Percentiles rank a stretch among this genome's conserved stretches.
phyloP scores from a whole-genome alignment of 768 basidiomycete genomes.

The Heimioporus sp. region DNA sequence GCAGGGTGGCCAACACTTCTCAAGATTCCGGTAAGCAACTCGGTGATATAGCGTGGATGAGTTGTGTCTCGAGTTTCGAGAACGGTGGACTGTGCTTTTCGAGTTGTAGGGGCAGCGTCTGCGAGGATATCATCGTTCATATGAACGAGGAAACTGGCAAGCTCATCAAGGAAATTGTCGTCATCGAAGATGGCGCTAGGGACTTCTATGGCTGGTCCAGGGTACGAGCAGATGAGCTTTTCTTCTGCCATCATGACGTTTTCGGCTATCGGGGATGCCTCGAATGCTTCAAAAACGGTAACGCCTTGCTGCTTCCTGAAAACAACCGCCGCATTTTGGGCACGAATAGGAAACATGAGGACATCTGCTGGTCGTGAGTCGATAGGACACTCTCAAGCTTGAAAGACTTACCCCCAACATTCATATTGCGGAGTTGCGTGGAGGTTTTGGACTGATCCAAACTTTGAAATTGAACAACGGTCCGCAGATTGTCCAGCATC shows the following conservation, averaged over 20 bases:
- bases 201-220: constrained; percentile 43
- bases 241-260: constrained; percentile 38
- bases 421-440: constrained; percentile 19
- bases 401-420: constrained; percentile 12
- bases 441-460: constrained; percentile 3
- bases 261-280: constrained; percentile 37
- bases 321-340: constrained; percentile 49
- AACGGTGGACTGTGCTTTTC: constrained; percentile 34
- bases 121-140: constrained; percentile 28
- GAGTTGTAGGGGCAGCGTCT: constrained; percentile 33
- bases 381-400: background rate
- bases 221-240: constrained; percentile 46
- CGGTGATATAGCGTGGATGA: constrained; percentile 45
- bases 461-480: background rate
- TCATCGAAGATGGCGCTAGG: constrained; percentile 28
- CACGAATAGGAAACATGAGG: constrained; percentile 37
- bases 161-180: constrained; percentile 29
- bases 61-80: constrained; percentile 38
- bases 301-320: constrained; percentile 27
- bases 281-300: constrained; percentile 45
- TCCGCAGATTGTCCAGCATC: constrained; percentile 29
- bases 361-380: constrained; percentile 28
- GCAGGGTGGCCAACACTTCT: constrained; percentile 34
- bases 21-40: constrained; percentile 44
- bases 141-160: constrained; percentile 37